phyloP scores from a whole-genome alignment of 192 early-diverging fungal genomes.

The Bifiguratus adelaidae region DNA sequence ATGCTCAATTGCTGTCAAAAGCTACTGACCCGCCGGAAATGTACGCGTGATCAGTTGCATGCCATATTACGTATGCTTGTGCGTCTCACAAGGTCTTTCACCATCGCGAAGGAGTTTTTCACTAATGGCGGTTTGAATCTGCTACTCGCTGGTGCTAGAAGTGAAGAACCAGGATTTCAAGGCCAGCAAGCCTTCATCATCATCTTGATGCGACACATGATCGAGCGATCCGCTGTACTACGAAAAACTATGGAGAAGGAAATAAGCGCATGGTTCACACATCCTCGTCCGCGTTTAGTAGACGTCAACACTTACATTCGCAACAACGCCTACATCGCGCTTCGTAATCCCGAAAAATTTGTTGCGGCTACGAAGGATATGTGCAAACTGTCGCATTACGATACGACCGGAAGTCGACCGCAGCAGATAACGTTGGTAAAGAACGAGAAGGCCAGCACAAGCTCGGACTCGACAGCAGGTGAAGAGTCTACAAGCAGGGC shows the following conservation, averaged over 20 bases:
- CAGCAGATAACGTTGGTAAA: slow-evolving; percentile 46
- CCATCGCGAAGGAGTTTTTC: slow-evolving; percentile 55
- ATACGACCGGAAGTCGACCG: slow-evolving; percentile 38
- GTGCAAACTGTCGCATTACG: slow-evolving; percentile 48
- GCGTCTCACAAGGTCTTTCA: slow-evolving; percentile 65
- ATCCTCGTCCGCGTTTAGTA: slow-evolving; percentile 48
- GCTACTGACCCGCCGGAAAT: slow-evolving; percentile 21
- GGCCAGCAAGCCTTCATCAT: slow-evolving; percentile 70
- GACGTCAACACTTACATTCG: slow-evolving; percentile 66
- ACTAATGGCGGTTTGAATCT: slow-evolving; percentile 51
- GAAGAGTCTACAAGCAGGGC: slow-evolving; percentile 1
- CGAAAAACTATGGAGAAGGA: slow-evolving; percentile 61
- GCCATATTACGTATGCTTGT: slow-evolving; percentile 72
- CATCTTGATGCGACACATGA: slow-evolving; percentile 82
- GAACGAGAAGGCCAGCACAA: no score
- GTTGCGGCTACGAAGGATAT: slow-evolving; percentile 46
- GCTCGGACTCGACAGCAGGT: not conserved
- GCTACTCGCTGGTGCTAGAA: slow-evolving; percentile 47
- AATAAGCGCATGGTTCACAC: slow-evolving; percentile 62
- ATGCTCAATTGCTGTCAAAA: slow-evolving; percentile 24
- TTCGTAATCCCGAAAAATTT: slow-evolving; percentile 64
- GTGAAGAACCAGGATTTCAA: slow-evolving; percentile 53
- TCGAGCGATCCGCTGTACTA: slow-evolving; percentile 62
- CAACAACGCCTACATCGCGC: slow-evolving; percentile 46
- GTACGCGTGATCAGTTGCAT: slow-evolving; percentile 39